phyloP scores from a whole-genome alignment of 164 flowering plant species.

The Sedum album region DNA sequence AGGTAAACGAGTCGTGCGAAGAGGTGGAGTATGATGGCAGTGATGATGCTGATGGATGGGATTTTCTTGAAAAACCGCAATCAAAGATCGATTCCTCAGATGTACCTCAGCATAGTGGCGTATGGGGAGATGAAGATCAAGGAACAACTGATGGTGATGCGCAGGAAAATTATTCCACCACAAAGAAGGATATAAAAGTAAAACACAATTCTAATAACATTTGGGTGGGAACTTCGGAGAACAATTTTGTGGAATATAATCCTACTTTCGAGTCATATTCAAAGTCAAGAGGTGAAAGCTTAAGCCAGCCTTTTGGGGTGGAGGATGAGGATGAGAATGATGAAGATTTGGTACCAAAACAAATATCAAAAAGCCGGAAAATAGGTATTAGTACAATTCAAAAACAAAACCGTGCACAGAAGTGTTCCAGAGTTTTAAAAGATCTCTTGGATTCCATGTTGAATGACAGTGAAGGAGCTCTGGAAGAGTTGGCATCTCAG shows the following conservation, averaged over 20 bases:
- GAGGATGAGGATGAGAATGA: slow-evolving; percentile 4
- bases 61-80: neutral
- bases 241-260: neutral
- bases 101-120: no score
- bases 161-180: neutral
- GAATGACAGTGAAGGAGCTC: slow-evolving; percentile 15
- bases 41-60: slow-evolving; percentile 3
- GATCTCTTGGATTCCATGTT: slow-evolving; percentile 33
- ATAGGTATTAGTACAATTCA: slow-evolving; percentile 10
- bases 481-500: slow-evolving; percentile 13
- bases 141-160: neutral
- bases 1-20: neutral
- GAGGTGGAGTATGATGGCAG: neutral
- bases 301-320: slow-evolving; percentile 14
- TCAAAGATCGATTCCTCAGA: no score
- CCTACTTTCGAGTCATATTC: neutral
- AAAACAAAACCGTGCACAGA: slow-evolving; percentile 11
- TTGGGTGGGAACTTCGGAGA: neutral
- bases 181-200: neutral
- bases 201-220: neutral
- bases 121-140: no score
- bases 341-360: neutral
- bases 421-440: slow-evolving; percentile 12
- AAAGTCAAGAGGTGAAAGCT: slow-evolving; percentile 13
- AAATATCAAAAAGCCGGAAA: no score